A percentile compares a stretch with the other conserved stretches of the same genome.
phyloP scores from a whole-genome alignment of 495 filamentous ascomycete species.

The Tuber melanosporum region DNA sequence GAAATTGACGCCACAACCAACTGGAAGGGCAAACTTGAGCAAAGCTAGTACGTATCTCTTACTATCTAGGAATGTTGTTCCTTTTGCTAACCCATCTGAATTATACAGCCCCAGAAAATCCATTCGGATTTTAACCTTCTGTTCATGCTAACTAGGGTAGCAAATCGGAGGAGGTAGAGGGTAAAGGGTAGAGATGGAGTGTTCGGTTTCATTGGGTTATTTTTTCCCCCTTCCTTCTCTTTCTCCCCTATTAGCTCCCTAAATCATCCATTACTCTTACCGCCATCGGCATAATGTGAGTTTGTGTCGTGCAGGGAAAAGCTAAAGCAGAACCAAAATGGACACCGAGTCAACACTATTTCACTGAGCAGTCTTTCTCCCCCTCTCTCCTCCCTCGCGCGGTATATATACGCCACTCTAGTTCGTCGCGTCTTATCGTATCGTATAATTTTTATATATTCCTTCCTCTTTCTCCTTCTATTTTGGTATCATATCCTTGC shows the following conservation, averaged over 20 bases:
- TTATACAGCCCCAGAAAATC: conserved; percentile 72
- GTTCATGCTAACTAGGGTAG: not conserved
- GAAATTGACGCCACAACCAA: conserved; percentile 80
- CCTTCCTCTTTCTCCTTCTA: not conserved
- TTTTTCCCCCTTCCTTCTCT: not conserved
- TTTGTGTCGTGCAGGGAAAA: conserved; percentile 1
- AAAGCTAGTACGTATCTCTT: conserved; percentile 83
- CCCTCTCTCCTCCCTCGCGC: not conserved
- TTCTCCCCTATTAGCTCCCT: not conserved
- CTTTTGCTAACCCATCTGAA: conserved; percentile 24
- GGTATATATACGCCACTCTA: not conserved
- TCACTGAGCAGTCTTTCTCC: not conserved
- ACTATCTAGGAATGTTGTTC: conserved; percentile 13
- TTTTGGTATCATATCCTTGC: not conserved
- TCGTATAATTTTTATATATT: conserved; percentile 4
- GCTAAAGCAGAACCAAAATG: not conserved
- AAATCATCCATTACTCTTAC: not conserved
- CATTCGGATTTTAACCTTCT: conserved; percentile 71
- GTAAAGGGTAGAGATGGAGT: not conserved
- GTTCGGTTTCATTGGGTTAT: not conserved
- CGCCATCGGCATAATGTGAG: not conserved
- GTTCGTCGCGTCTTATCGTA: not conserved
- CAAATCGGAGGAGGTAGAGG: not conserved
- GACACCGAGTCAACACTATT: not conserved
- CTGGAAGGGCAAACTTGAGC: conserved; percentile 82